Base-by-base conservation (phyloP, 78 protist species). In the Polysphondylium violaceum region DNA sequence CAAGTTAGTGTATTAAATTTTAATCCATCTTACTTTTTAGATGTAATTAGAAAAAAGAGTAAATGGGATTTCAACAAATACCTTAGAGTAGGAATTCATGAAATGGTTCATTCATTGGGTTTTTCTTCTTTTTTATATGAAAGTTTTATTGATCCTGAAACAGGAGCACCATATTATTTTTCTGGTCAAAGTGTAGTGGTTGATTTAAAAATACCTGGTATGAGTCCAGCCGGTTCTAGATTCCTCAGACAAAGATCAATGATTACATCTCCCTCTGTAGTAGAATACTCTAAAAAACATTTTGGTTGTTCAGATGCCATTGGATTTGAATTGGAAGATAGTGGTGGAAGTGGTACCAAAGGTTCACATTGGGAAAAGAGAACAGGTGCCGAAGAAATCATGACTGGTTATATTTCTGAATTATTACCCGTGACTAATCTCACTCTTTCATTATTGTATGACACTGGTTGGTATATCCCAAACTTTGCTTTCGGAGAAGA, bases 311-410 rank as follows among this genome's bases (percentile, higher is more conserved):
- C 59, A 65, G 2, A 23, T 1, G 73, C 74, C 6, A 40, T 36
- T 6, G 94, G 92, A 11, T 61, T 64, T 14, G 94, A 76, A 55
- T 36, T 89, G 68, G 96, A 94, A 41, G 81, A 90, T 56, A 43
- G 31, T 65, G 94, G 93, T 8, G 85, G 78, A 51, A 40, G 81
- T 9, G 92, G 93, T 23, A 90, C 96, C 17, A 59, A 36, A 9
- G 93, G 95, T 27, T 73, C 89, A 43, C 96, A 94, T 74, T 94
- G 96, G 96, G 95, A 94, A 29, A 56, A 74, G 77, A 53, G 95
- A 41, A 40, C 53, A 0, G 87, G 58, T 0, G 79, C 44, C 31
- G 91, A 83, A 59, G 91, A 83, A 64, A 50, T 68, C 19, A 83
- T 83, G 91, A 67, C 76, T 55, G 91, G 91, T 50, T 83, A 64